Evolutionary conservation across 768 basidiomycete genomes (phyloP), one percentile per base, ranked within the genome.

Genomic region (Russula compacta): DNA sequence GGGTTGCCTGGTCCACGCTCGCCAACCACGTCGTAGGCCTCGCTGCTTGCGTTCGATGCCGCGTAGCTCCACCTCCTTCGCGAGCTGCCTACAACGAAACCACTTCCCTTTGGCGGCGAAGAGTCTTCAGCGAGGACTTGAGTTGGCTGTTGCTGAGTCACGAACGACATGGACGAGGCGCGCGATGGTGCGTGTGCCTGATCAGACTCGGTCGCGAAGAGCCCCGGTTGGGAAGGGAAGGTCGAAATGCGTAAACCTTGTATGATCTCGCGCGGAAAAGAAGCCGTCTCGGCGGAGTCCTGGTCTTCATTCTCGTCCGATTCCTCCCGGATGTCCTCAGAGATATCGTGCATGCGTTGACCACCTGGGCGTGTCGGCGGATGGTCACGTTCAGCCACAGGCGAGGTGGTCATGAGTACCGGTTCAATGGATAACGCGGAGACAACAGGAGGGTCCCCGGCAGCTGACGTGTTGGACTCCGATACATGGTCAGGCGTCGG

Each of bases 1-100:
- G 90, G 91, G 65, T 84, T 81, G 0, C 89, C 91, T 2, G 86
- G 83, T 1, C 75, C 77, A 6, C 89, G 78, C 65, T 89, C 87
- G 9, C 79, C 81, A n/a, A 81, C 73, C 3, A 77, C 72, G 68
- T 82, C 75, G 67, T 83, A 81, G 12, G 63, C 72, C 14, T 70
- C 72, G 19, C 70, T 53, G 44, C 64, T 62, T 33, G 56, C 53
- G 21, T 32, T 56, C 36, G 64, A 65, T 17, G 52, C 58, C 24
- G 66, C 67, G 56, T 61, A 58, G 39, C 56, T 50, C 32, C 66
- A 59, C 12, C 63, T 62, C n/a, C 64, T 57, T n/a, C 61, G 40
- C 11, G 39, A 33, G 52, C 56, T 54, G 12, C 46, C 32, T 11
- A 52, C 40, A 0, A 52, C 24, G 2, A 29, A 43, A 67, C 71